Percentiles rank a stretch among this genome's conserved stretches.
Evolutionary conservation across 495 filamentous ascomycete species (phyloP).

Genomic region (Oleoguttula mirabilis): DNA sequence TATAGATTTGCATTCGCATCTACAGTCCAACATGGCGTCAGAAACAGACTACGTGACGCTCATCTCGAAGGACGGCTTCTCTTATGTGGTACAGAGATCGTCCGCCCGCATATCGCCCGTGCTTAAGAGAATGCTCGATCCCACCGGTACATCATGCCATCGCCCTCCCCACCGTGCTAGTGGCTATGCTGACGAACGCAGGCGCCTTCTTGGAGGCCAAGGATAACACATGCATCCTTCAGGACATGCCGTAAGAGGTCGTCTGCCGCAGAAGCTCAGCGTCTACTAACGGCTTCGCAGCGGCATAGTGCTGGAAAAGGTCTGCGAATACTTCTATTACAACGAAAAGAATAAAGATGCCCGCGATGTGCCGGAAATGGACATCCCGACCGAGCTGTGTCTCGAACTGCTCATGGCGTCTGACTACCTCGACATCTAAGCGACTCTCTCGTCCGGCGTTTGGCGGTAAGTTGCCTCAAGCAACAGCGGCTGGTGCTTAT

Average conservation of each 20-base stretch:
- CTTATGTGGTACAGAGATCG: conserved; percentile 73
- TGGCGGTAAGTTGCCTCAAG: too few relatives aligned
- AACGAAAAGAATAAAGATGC: conserved; percentile 59
- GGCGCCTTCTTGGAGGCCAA: conserved; percentile 59
- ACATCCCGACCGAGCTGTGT: conserved; percentile 62
- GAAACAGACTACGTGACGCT: conserved; percentile 77
- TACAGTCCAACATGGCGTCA: too few relatives aligned
- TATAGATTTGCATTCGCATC: too few relatives aligned
- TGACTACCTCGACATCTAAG: conserved; percentile 47
- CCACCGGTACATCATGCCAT: conserved; percentile 59
- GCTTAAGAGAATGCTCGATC: conserved; percentile 77
- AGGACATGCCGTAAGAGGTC: conserved; percentile 63
- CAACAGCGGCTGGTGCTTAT: too few relatives aligned
- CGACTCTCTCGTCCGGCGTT: neutral
- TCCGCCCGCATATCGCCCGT: conserved; percentile 62
- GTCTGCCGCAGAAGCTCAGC: neutral
- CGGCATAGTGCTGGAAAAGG: conserved; percentile 73
- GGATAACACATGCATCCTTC: conserved; percentile 52
- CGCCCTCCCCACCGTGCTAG: too few relatives aligned
- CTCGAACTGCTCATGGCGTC: conserved; percentile 73
- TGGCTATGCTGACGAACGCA: conserved; percentile 29
- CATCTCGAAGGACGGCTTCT: conserved; percentile 74
- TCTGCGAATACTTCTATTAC: conserved; percentile 80
- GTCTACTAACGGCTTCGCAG: conserved; percentile 36
- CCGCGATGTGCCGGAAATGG: conserved; percentile 81